Evolutionary conservation across 768 basidiomycete genomes (phyloP).

Genomic region (Russula foetens): DNA sequence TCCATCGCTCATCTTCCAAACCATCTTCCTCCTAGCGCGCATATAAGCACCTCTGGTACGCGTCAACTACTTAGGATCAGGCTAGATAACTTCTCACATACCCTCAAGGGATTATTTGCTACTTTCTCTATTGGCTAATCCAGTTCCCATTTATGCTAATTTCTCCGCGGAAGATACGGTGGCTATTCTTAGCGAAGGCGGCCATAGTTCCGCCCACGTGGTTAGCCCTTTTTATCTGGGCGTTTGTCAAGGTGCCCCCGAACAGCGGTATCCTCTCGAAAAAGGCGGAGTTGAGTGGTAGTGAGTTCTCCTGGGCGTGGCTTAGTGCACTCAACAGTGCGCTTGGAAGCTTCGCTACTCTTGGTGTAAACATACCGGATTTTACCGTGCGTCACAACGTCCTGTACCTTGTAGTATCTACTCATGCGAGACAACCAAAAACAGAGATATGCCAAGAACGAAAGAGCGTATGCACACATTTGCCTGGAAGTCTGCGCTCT

Average conservation of each 20-base stretch:
- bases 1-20: slow-evolving; percentile 58
- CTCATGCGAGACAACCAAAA: neutral
- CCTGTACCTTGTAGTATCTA: neutral
- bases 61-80: neutral
- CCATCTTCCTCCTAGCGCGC: slow-evolving; percentile 43
- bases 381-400: slow-evolving; percentile 46
- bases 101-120: slow-evolving; percentile 56
- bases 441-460: slow-evolving; percentile 65
- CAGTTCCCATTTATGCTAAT: slow-evolving; percentile 71
- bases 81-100: neutral
- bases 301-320: slow-evolving; percentile 68
- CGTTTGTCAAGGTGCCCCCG: slow-evolving; percentile 58
- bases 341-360: slow-evolving; percentile 63
- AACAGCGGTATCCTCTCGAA: slow-evolving; percentile 49
- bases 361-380: slow-evolving; percentile 78
- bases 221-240: slow-evolving; percentile 24
- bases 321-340: slow-evolving; percentile 68
- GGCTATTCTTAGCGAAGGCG: slow-evolving; percentile 63
- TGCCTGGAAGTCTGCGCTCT: neutral
- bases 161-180: slow-evolving; percentile 69
- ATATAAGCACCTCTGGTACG: slow-evolving; percentile 57
- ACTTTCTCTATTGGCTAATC: slow-evolving; percentile 69
- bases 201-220: slow-evolving; percentile 37
- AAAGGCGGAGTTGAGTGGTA: slow-evolving; percentile 44
- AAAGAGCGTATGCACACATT: slow-evolving; percentile 41